Evolutionary conservation across 768 basidiomycete genomes (phyloP), one percentile per base, ranked within the genome.

Genomic region (Hericium alpestre): DNA sequence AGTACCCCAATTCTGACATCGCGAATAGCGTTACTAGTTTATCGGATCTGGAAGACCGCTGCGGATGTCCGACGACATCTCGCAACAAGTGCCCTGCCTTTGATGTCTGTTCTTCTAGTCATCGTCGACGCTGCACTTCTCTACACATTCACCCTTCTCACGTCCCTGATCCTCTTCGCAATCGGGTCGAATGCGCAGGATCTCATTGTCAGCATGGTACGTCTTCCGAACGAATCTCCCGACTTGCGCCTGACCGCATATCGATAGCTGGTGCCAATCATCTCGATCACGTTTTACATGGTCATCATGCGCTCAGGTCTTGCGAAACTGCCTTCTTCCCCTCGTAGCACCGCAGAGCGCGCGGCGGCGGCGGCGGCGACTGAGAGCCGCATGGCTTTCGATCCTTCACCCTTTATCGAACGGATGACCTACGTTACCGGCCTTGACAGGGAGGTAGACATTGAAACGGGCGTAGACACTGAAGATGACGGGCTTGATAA

Each of bases 31-130:
- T 43, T 67, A 11, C 60, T 67, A 6, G 65, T 60, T 2, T 67
- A 63, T 57, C 65, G 65, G 7, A 67, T 67, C 51, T 66, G 65
- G 66, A 46, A 40, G 18, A 52, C 63, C n/a, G 61, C 60, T 2
- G 60, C 58, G 5, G 15, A 54, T 15, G 52, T 46, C 7, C 40
- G 48, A 18, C 63, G 57, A 4, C 18, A 51, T 8, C 22, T 22
- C 18, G 32, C 10, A 12, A n/a, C 43, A 11, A 15, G 54, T 16
- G 51, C 59, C 32, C 16, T 20, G 4, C 53, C 63, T 11, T 23
- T 64, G 13, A 23, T 58, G 57, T 63, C 63, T 9, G 51, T 68
- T 49, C 43, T 65, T 22, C 61, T 62, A 2, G 59, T 67, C 59
- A 56, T 68, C 37, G 59, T 67, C 8, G 67, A 67, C 49, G 63